These are phyloP conservation scores for Macrolepiota fuliginosa DNA, from an alignment of 768 basidiomycete genomes.

Conservation along the genomic window DNA sequence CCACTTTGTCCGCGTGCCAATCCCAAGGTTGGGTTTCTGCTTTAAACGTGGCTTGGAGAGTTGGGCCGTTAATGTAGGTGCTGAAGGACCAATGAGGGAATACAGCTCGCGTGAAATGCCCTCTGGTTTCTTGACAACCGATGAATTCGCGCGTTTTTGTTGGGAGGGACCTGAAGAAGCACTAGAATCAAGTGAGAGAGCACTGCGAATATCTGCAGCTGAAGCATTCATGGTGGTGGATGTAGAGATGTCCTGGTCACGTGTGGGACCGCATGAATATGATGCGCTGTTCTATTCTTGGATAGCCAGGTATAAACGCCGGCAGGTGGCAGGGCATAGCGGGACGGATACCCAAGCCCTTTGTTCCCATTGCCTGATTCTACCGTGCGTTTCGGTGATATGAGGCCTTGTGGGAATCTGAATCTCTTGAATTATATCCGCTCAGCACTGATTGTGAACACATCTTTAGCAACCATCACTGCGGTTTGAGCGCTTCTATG, in stretches of 20 bases:
- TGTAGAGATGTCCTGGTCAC: slow-evolving; percentile 19
- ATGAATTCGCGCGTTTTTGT: slow-evolving; percentile 34
- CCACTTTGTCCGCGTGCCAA: slow-evolving; percentile 71
- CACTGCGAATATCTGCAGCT: slow-evolving; percentile 82
- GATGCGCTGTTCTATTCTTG: slow-evolving; percentile 1
- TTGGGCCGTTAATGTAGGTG: slow-evolving; percentile 80
- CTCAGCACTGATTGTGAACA: not conserved
- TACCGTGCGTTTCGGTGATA: not conserved
- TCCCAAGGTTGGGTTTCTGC: slow-evolving; percentile 77
- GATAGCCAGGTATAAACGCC: not conserved
- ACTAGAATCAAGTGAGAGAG: slow-evolving; percentile 59
- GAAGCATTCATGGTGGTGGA: slow-evolving; percentile 55
- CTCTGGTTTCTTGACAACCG: slow-evolving; percentile 66
- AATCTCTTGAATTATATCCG: not conserved
- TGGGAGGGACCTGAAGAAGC: slow-evolving; percentile 44
- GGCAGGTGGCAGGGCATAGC: not conserved
- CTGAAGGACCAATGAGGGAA: slow-evolving; percentile 91
- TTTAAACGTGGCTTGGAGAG: slow-evolving; percentile 82
- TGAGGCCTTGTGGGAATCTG: slow-evolving; percentile 2
- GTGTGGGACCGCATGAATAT: slow-evolving; percentile 13
- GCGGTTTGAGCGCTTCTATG: not conserved
- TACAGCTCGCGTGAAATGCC: slow-evolving; percentile 93
- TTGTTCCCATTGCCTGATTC: not conserved
- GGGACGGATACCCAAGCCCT: not conserved
- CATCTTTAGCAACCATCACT: not conserved